Conservation (phyloP, 1,284 basidiomycete genomes). For the Clitocybe nebularis region DNA sequence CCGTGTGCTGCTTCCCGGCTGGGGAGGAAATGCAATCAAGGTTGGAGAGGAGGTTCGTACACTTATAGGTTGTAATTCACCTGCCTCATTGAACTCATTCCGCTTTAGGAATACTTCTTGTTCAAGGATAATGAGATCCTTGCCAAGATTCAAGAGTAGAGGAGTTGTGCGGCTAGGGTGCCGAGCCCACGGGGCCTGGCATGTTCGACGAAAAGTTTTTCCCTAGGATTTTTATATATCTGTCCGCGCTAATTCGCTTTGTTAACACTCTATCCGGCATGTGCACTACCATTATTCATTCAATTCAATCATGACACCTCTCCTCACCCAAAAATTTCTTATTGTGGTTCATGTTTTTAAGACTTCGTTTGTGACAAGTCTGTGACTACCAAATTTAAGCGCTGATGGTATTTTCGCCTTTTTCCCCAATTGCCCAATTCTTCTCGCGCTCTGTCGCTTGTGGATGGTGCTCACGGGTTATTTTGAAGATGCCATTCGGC, state of each 20-base stretch:
- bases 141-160: constrained; percentile 93
- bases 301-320: constrained; percentile 1
- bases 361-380: no score
- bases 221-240: background rate
- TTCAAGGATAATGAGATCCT: constrained; percentile 97
- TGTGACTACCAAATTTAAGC: no score
- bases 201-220: constrained; percentile 2
- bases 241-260: constrained; percentile 7
- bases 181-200: background rate
- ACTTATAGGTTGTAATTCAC: no score
- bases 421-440: no score
- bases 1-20: constrained; percentile 89
- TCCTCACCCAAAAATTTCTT: no score
- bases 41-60: constrained; percentile 93
- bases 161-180: background rate
- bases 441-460: no score
- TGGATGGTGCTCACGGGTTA: no score
- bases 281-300: background rate
- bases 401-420: no score
- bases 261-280: background rate
- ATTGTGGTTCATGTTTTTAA: no score
- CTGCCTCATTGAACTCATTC: constrained; percentile 7
- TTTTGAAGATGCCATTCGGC: no score
- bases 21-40: constrained; percentile 96
- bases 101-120: constrained; percentile 82